phyloP scores from a whole-genome alignment of 2,329 filamentous ascomycete genomes.

The Emergomyces orientalis region DNA sequence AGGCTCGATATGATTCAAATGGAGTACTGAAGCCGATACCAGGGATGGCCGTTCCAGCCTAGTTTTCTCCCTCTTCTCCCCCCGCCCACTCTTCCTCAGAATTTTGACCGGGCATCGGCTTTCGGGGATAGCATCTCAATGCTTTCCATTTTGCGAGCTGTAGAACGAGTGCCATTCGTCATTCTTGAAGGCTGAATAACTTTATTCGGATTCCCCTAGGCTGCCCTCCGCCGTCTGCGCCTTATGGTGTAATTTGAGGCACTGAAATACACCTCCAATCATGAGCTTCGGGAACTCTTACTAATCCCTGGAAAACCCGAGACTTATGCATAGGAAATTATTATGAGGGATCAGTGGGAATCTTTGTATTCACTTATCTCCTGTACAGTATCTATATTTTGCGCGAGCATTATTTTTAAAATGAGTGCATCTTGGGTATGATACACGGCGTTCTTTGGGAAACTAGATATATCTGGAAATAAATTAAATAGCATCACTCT shows the following conservation, averaged over 20 bases:
- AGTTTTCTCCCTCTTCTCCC: neutral
- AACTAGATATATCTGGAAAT: neutral
- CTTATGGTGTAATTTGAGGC: neutral
- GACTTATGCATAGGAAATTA: neutral
- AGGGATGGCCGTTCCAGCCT: slow-evolving; percentile 8
- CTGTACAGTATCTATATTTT: neutral
- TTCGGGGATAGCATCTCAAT: neutral
- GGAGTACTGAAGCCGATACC: slow-evolving; percentile 56
- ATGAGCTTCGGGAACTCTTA: neutral
- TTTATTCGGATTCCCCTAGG: neutral
- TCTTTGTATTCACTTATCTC: neutral
- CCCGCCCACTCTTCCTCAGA: neutral
- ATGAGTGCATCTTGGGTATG: neutral
- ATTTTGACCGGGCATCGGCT: neutral
- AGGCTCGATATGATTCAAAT: slow-evolving; percentile 76
- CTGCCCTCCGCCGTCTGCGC: neutral
- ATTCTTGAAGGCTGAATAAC: neutral
- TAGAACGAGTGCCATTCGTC: neutral
- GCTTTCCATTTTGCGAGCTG: neutral
- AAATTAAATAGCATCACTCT: slow-evolving; percentile 13
- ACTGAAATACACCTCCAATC: neutral
- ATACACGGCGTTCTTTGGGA: slow-evolving; percentile 1
- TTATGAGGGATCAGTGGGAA: neutral
- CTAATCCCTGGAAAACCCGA: too few species aligned
- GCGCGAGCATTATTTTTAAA: neutral